These are phyloP conservation scores for Microcera coccophila DNA, from an alignment of 2,329 filamentous ascomycete species.

Conservation along the genomic window DNA sequence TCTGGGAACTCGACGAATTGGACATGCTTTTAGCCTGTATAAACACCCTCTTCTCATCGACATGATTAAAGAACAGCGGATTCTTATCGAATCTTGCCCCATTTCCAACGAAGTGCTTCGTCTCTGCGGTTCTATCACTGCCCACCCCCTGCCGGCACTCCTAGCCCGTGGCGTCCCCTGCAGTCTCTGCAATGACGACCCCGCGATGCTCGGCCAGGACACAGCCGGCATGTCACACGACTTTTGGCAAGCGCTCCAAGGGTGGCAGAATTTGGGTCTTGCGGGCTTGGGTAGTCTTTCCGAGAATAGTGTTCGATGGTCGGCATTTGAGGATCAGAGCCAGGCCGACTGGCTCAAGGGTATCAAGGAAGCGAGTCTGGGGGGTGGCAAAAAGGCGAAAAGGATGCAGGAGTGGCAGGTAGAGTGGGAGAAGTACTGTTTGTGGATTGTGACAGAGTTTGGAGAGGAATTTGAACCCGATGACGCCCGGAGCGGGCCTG, in stretches of 20 bases:
- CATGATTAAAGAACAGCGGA: slow-evolving; percentile 82
- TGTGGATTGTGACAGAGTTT: slow-evolving; percentile 82
- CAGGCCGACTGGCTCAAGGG: slow-evolving; percentile 67
- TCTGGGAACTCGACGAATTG: slow-evolving; percentile 82
- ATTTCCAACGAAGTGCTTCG: slow-evolving; percentile 86
- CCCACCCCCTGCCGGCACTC: slow-evolving; percentile 78
- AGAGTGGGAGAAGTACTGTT: slow-evolving; percentile 85
- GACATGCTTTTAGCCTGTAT: slow-evolving; percentile 82
- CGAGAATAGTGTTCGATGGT: slow-evolving; percentile 90
- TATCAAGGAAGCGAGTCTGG: slow-evolving; percentile 70
- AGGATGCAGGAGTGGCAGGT: slow-evolving; percentile 73
- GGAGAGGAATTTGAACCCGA: slow-evolving; percentile 55
- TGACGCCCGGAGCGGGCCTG: background rate
- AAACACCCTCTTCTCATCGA: slow-evolving; percentile 88
- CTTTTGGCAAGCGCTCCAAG: slow-evolving; percentile 90
- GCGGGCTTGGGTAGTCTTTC: slow-evolving; percentile 82
- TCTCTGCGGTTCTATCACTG: slow-evolving; percentile 70
- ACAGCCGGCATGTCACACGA: slow-evolving; percentile 81
- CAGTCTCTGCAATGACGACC: slow-evolving; percentile 85
- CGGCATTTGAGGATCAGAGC: slow-evolving; percentile 77
- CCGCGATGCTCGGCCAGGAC: slow-evolving; percentile 81
- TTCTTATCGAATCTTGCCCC: slow-evolving; percentile 85
- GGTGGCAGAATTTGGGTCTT: slow-evolving; percentile 85
- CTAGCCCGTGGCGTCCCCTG: slow-evolving; percentile 81
- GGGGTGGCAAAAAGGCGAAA: slow-evolving; percentile 65